These are phyloP conservation scores for Aspergillus steynii DNA, from an alignment of 495 filamentous ascomycete genomes.

Conservation along the genomic window DNA sequence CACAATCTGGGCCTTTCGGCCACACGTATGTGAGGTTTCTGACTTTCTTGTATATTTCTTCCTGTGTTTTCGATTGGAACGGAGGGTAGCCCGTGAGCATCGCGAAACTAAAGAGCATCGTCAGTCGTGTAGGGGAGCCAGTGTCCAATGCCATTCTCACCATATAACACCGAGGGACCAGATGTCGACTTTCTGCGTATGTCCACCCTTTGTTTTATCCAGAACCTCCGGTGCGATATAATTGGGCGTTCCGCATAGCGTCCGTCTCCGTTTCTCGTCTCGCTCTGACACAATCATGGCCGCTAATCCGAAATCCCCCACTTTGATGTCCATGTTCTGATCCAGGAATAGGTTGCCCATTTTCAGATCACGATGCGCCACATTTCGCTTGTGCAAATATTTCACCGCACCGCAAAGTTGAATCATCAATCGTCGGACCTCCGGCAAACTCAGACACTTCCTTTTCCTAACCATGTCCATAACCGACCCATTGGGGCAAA, in stretches of 20 bases:
- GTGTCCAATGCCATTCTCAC: slow-evolving; percentile 45
- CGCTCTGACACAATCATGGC: slow-evolving; percentile 84
- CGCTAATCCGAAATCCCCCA: slow-evolving; percentile 97
- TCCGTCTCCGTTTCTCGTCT: slow-evolving; percentile 82
- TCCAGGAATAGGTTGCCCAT: slow-evolving; percentile 98
- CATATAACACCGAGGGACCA: slow-evolving; percentile 98
- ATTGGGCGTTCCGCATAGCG: slow-evolving; percentile 95
- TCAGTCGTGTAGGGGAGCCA: slow-evolving; percentile 17
- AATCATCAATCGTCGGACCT: slow-evolving; percentile 87
- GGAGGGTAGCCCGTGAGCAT: slow-evolving; percentile 89
- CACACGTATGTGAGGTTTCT: slow-evolving; percentile 72
- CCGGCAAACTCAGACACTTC: slow-evolving; percentile 82
- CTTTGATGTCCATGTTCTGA: slow-evolving; percentile 93
- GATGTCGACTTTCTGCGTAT: slow-evolving; percentile 91
- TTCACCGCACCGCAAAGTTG: slow-evolving; percentile 96
- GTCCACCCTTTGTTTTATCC: slow-evolving; percentile 71
- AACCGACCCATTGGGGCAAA: slow-evolving; percentile 94
- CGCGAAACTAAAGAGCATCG: slow-evolving; percentile 60
- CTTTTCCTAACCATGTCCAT: slow-evolving; percentile 96
- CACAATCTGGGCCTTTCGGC: slow-evolving; percentile 57
- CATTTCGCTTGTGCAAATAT: slow-evolving; percentile 90
- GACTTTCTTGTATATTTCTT: slow-evolving; percentile 82
- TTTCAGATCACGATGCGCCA: slow-evolving; percentile 96
- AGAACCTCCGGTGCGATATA: slow-evolving; percentile 98
- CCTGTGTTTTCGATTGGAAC: slow-evolving; percentile 82